Percentiles rank a stretch among this genome's conserved stretches.
Evolutionary conservation across 2,329 filamentous ascomycete species (phyloP).

Genomic region (Byssochlamys sp.): DNA sequence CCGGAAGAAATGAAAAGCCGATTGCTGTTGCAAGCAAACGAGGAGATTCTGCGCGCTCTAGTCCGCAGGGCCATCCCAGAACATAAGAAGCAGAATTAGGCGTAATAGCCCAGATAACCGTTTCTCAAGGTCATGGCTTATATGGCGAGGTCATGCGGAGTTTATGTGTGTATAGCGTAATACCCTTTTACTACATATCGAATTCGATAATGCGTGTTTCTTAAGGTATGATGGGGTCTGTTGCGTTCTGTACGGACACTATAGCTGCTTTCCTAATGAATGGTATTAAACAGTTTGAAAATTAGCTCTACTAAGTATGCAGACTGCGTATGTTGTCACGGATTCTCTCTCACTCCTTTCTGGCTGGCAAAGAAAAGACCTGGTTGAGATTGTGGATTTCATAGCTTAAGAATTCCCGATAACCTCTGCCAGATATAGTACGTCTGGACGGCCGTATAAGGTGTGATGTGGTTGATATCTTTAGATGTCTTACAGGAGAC

Average conservation of each 20-base stretch:
- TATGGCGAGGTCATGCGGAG: background rate
- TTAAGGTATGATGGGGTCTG: background rate
- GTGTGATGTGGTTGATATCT: no score
- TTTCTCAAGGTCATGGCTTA: background rate
- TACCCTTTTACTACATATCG: background rate
- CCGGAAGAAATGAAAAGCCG: conserved; percentile 9
- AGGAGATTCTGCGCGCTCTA: conserved; percentile 22
- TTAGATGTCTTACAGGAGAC: no score
- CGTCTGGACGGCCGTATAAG: no score
- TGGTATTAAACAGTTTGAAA: no score
- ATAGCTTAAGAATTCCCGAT: no score
- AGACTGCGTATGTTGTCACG: no score
- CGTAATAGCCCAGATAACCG: background rate
- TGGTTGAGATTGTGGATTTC: no score
- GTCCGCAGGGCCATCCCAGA: conserved; percentile 18
- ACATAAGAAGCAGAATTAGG: background rate
- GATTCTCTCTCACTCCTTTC: no score
- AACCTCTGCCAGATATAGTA: no score
- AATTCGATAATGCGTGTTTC: background rate
- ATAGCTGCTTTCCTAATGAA: no score
- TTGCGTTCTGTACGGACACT: background rate
- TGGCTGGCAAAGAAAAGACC: no score
- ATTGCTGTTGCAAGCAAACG: conserved; percentile 21
- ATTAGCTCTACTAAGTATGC: no score
- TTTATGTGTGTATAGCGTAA: background rate